phyloP scores from a whole-genome alignment of 371 early-diverging fungal species.

The Mortierella sp. region DNA sequence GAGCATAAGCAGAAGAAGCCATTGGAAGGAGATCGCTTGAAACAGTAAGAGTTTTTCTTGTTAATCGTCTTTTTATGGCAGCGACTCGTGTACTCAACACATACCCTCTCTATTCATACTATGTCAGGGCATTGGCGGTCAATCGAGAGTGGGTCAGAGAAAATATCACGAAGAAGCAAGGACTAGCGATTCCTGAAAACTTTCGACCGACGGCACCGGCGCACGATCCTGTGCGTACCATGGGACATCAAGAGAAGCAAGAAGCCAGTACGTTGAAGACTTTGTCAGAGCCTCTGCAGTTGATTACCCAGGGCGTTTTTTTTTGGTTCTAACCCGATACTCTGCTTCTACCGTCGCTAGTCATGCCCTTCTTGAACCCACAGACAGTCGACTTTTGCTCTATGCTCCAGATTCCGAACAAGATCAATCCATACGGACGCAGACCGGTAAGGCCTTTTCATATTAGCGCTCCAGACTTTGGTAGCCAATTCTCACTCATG shows the following conservation, averaged over 20 bases:
- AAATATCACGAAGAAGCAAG: conserved; percentile 54
- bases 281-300: no score
- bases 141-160: conserved; percentile 60
- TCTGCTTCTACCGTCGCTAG: conserved; percentile 37
- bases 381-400: conserved; percentile 75
- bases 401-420: conserved; percentile 67
- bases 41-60: conserved; percentile 27
- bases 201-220: conserved; percentile 67
- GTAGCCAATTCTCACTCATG: no score
- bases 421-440: conserved; percentile 58
- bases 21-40: conserved; percentile 10
- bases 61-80: neutral
- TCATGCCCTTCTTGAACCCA: conserved; percentile 66
- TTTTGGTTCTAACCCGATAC: neutral
- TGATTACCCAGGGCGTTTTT: neutral
- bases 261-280: conserved; percentile 51
- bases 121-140: conserved; percentile 50
- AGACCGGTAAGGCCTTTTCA: no score
- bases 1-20: conserved; percentile 10
- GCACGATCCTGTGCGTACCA: conserved; percentile 40
- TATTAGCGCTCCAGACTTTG: no score
- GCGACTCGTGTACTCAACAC: neutral
- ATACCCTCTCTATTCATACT: neutral
- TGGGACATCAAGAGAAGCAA: conserved; percentile 32
- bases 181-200: conserved; percentile 71